These are phyloP conservation scores for Yamadazyma taylorii DNA, from an alignment of 1,139 yeast genomes.

Conservation along the genomic window DNA sequence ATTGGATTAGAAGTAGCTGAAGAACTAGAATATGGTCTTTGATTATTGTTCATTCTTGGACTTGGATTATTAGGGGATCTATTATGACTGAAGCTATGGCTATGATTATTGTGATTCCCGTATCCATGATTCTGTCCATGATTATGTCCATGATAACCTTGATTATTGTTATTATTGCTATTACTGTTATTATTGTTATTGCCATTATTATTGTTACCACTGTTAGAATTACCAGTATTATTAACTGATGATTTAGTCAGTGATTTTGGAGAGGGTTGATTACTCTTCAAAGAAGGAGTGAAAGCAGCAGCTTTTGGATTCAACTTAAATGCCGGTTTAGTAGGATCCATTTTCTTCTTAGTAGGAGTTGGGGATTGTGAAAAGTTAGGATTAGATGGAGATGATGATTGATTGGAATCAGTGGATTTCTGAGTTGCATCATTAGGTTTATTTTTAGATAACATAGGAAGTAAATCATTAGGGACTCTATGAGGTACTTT, in stretches of 20 bases:
- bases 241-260: constrained; percentile 23
- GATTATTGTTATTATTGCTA: background rate
- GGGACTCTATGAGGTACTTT: constrained; percentile 78
- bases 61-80: constrained; percentile 34
- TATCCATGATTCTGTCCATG: constrained; percentile 27
- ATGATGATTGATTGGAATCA: constrained; percentile 5
- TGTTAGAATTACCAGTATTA: constrained; percentile 14
- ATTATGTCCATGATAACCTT: too few relatives aligned
- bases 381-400: constrained; percentile 14
- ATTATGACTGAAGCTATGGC: constrained; percentile 3
- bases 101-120: constrained; percentile 4
- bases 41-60: constrained; percentile 32
- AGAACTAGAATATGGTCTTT: constrained; percentile 32
- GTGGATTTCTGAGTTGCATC: constrained; percentile 49
- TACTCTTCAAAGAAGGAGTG: constrained; percentile 46
- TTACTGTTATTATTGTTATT: constrained; percentile 5
- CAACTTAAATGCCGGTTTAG: constrained; percentile 63
- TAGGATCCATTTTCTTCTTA: constrained; percentile 53
- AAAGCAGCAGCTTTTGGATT: constrained; percentile 73
- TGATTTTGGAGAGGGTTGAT: constrained; percentile 27
- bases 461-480: constrained; percentile 70
- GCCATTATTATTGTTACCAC: background rate
- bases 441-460: constrained; percentile 65
- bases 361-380: constrained; percentile 8
- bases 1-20: constrained; percentile 19